These are phyloP conservation scores for Coemansia sp. DNA, from an alignment of 192 early-diverging fungal species.

Conservation along the genomic window DNA sequence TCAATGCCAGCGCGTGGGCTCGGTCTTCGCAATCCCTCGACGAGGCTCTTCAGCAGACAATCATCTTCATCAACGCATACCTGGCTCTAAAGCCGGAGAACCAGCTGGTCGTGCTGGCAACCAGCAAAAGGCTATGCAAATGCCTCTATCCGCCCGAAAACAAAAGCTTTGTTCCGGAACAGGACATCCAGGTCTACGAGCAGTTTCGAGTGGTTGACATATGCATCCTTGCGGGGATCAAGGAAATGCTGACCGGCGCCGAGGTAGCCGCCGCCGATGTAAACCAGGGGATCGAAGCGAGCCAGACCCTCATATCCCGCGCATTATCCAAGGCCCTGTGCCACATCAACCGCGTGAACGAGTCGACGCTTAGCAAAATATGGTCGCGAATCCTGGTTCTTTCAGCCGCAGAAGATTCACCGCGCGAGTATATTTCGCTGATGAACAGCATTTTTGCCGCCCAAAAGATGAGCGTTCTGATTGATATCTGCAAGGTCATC, in stretches of 20 bases:
- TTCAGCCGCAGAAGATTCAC: slow-evolving; percentile 81
- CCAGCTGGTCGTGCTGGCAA: slow-evolving; percentile 77
- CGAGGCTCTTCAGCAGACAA: slow-evolving; percentile 69
- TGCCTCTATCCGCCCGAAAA: slow-evolving; percentile 41
- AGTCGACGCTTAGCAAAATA: slow-evolving; percentile 17
- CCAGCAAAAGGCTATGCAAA: slow-evolving; percentile 27
- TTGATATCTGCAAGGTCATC: slow-evolving; percentile 87
- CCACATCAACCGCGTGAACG: slow-evolving; percentile 38
- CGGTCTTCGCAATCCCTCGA: slow-evolving; percentile 59
- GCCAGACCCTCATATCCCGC: slow-evolving; percentile 37
- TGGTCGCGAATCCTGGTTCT: slow-evolving; percentile 80
- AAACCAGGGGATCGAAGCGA: slow-evolving; percentile 16
- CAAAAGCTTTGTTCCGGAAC: slow-evolving; percentile 2
- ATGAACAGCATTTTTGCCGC: slow-evolving; percentile 99
- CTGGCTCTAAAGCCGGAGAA: slow-evolving; percentile 87
- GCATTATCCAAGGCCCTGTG: slow-evolving; percentile 53
- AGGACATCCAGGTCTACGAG: slow-evolving; percentile 51
- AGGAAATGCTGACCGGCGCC: slow-evolving; percentile 18
- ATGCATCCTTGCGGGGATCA: slow-evolving; percentile 30
- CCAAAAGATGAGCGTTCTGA: slow-evolving; percentile 81
- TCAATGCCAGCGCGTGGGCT: slow-evolving; percentile 76
- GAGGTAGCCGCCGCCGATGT: not conserved
- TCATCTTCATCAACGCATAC: slow-evolving; percentile 92
- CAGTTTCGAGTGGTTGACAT: slow-evolving; percentile 48
- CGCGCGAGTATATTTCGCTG: slow-evolving; percentile 88